Base-by-base conservation (phyloP, 140 eudicot genomes). In the Erigeron philadelphicus region DNA sequence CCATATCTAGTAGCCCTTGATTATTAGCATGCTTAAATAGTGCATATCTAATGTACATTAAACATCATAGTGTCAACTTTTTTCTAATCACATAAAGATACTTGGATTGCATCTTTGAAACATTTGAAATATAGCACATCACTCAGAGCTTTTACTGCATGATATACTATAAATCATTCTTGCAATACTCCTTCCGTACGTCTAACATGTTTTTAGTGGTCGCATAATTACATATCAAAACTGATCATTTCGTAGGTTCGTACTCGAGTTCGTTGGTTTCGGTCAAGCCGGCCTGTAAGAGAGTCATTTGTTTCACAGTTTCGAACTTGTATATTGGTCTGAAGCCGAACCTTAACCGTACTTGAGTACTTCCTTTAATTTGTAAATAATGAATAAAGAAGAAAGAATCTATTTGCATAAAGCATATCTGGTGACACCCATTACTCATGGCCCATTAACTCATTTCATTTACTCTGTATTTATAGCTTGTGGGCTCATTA, bases 1-100 rank as follows among this genome's bases (percentile, higher is more conserved):
- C 76, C 46, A 70, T 45, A 70, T 70, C 67, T 31, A 31, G 38
- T 63, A 25, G 50, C 80, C 76, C 71, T 46, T 63, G 67, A 70
- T 76, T 71, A 53, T 76, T 52, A 67, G 76, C 76, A 77, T 70
- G 81, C 72, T 77, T 71, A 71, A 70, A 71, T 71, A 77, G 72
- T 77, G 81, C 77, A 70, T 63, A 71, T 71, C 81, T 71, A 77
- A 71, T 77, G 81, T 77, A 70, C 81, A 76, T 76, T 64, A 70
- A 48, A 59, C 54, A 75, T 59, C 60, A 59, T 75, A 59, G 67
- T 71, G 72, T 63, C 76, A 55, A 31, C 81, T 70, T 76, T 64
- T 31, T 63, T 11, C 72, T 71, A 63, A 70, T 76, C 76, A 31
- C 38, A 76, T 63, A 54, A 63, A 53, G 61, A 63, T 62, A 41